Conservation (phyloP, 2,329 filamentous ascomycete genomes). For the Graphiopsis chlorocephala region DNA sequence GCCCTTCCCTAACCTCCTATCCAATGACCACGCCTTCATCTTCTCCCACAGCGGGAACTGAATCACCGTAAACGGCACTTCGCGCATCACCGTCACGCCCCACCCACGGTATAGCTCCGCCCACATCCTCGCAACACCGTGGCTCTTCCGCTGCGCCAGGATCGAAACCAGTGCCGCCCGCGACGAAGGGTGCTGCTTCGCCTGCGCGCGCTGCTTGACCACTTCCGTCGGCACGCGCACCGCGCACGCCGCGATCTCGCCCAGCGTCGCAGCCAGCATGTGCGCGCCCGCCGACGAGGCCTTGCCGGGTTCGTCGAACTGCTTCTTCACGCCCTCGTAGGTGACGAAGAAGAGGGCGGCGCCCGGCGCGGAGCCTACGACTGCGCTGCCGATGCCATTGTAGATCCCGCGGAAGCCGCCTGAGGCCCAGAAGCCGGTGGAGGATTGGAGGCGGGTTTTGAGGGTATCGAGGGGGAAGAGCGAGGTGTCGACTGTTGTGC, state of each 20-base stretch:
- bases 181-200: slow-evolving; percentile 72
- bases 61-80: slow-evolving; percentile 95
- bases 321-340: slow-evolving; percentile 31
- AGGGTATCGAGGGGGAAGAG: slow-evolving; percentile 98
- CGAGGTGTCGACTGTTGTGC: slow-evolving; percentile 92
- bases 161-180: slow-evolving; percentile 69
- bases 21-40: slow-evolving; percentile 70
- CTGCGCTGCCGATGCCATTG: slow-evolving; percentile 81
- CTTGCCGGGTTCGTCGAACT: slow-evolving; percentile 18
- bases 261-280: slow-evolving; percentile 80
- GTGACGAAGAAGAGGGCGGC: slow-evolving; percentile 86
- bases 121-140: slow-evolving; percentile 60
- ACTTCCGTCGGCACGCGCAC: slow-evolving; percentile 94
- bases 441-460: slow-evolving; percentile 93
- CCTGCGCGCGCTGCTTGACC: slow-evolving; percentile 94
- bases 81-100: slow-evolving; percentile 86
- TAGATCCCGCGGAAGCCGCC: slow-evolving; percentile 93
- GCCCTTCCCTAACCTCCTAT: slow-evolving; percentile 31
- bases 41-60: slow-evolving; percentile 97
- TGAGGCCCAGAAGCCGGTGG: slow-evolving; percentile 70
- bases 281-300: slow-evolving; percentile 49
- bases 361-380: slow-evolving; percentile 88
- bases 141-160: slow-evolving; percentile 40
- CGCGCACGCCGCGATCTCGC: slow-evolving; percentile 88
- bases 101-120: slow-evolving; percentile 88